These are phyloP conservation scores for Clarireedia paspali DNA, from an alignment of 2,329 filamentous ascomycete genomes.

Conservation along the genomic window DNA sequence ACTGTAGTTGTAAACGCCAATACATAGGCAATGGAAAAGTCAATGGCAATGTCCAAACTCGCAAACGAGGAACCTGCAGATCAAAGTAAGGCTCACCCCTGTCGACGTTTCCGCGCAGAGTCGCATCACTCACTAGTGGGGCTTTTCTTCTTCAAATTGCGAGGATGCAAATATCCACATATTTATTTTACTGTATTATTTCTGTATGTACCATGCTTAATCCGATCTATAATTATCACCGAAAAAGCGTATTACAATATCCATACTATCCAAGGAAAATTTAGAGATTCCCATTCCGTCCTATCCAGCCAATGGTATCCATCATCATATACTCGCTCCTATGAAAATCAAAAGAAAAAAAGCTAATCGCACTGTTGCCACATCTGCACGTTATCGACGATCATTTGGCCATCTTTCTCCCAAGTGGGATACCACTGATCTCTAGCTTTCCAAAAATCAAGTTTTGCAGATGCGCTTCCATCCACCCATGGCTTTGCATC, in stretches of 20 bases:
- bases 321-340: background rate
- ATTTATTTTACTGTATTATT: too few species aligned
- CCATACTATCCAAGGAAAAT: background rate
- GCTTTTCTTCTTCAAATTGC: background rate
- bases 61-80: too few species aligned
- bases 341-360: too few species aligned
- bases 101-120: too few species aligned
- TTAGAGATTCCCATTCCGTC: background rate
- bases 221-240: conserved; percentile 4
- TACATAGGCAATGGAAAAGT: too few species aligned
- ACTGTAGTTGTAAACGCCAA: too few species aligned
- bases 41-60: too few species aligned
- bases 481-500: conserved; percentile 76
- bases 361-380: conserved; percentile 57
- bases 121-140: too few species aligned
- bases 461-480: conserved; percentile 53
- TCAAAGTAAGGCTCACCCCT: too few species aligned
- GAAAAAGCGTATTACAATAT: background rate
- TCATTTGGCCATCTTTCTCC: conserved; percentile 54
- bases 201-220: background rate
- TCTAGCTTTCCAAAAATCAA: conserved; percentile 68
- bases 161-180: too few species aligned
- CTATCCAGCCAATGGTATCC: background rate
- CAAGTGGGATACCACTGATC: conserved; percentile 64
- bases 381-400: conserved; percentile 63